A percentile compares a stretch with the other conserved stretches of the same genome.
These are phyloP conservation scores for Pseudogymnoascus sp. DNA, from an alignment of 2,329 filamentous ascomycete species.

Conservation along the genomic window DNA sequence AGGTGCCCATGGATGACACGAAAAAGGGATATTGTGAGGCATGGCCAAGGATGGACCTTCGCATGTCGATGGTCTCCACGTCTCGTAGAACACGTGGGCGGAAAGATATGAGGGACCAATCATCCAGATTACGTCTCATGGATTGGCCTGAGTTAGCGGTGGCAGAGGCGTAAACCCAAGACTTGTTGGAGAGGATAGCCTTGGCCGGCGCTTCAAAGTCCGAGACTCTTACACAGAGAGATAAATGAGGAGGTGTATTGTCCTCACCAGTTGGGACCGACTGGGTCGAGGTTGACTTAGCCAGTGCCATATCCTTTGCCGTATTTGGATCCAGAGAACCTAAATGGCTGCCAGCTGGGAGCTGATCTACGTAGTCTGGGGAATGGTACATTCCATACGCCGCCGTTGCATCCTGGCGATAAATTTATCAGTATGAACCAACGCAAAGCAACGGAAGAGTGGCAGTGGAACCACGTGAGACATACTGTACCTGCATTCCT, in stretches of 20 bases:
- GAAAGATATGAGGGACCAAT: background rate
- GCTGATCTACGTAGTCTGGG: background rate
- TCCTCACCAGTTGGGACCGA: background rate
- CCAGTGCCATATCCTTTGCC: background rate
- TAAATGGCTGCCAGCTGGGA: background rate
- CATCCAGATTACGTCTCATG: background rate
- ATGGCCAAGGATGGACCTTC: background rate
- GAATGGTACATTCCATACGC: background rate
- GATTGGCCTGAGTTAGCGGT: background rate
- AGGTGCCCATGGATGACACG: background rate
- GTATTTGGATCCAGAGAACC: background rate
- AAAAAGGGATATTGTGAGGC: background rate
- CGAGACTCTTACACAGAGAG: background rate
- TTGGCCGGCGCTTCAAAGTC: background rate
- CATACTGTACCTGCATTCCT: background rate
- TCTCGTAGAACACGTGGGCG: background rate
- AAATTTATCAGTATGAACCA: background rate
- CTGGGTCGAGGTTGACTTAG: background rate
- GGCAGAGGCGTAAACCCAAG: background rate
- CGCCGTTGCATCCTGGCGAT: background rate
- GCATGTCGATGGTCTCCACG: background rate
- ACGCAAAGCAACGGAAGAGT: background rate
- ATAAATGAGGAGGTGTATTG: background rate
- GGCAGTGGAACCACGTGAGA: background rate
- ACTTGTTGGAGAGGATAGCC: background rate